phyloP scores from a whole-genome alignment of 768 basidiomycete genomes.

The Cystobasidium tubakii region DNA sequence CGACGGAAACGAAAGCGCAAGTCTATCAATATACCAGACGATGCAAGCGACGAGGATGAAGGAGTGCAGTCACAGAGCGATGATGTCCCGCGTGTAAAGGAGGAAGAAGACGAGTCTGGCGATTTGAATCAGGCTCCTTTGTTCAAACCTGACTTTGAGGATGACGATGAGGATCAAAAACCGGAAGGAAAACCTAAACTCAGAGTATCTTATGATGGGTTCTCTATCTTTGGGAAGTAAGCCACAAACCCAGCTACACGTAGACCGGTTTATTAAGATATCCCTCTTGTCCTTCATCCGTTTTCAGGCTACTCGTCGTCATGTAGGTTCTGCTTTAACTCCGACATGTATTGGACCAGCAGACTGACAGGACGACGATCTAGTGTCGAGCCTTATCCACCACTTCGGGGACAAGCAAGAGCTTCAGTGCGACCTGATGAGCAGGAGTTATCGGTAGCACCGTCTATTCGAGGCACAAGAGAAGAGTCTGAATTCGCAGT shows the following conservation, averaged over 20 bases:
- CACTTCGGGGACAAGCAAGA: constrained; percentile 10
- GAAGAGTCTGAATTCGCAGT: constrained; percentile 18
- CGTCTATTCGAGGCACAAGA: neutral
- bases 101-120: constrained; percentile 26
- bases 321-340: constrained; percentile 9
- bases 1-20: constrained; percentile 14
- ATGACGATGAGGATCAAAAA: constrained; percentile 34
- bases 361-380: too few relatives aligned
- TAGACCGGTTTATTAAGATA: too few relatives aligned
- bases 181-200: constrained; percentile 38
- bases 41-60: neutral
- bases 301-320: constrained; percentile 12
- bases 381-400: constrained; percentile 39
- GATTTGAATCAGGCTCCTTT: neutral
- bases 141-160: neutral
- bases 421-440: neutral
- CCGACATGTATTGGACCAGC: too few relatives aligned
- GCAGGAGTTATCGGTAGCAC: constrained; percentile 16
- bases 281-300: neutral
- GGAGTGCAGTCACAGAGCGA: neutral
- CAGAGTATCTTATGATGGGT: constrained; percentile 35
- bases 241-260: neutral
- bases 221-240: constrained; percentile 38
- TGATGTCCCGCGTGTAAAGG: constrained; percentile 8
- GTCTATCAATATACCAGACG: neutral